Evolutionary conservation across 768 basidiomycete genomes (phyloP).

Genomic region (Trametopsis cervina): DNA sequence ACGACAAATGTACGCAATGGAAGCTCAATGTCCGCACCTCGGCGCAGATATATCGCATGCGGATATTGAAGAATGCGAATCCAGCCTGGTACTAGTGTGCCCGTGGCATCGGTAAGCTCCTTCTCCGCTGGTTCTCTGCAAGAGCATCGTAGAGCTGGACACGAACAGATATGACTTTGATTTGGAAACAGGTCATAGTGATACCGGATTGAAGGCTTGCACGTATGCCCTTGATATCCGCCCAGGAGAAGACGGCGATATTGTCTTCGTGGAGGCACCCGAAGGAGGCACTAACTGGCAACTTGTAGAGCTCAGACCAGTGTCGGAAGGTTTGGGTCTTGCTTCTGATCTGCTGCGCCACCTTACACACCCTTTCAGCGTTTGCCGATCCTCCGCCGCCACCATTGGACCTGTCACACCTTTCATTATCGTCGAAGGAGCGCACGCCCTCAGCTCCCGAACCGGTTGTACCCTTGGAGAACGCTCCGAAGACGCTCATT

Average conservation of each 20-base stretch:
- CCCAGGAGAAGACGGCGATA: conserved; percentile 29
- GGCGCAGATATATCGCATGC: conserved; percentile 78
- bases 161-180: conserved; percentile 66
- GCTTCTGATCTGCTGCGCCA: neutral
- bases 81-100: conserved; percentile 57
- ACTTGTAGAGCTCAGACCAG: conserved; percentile 60
- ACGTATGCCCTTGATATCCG: conserved; percentile 54
- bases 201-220: conserved; percentile 63
- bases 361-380: conserved; percentile 26
- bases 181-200: conserved; percentile 60
- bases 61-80: conserved; percentile 65
- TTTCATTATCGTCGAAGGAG: conserved; percentile 14
- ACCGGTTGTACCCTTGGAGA: conserved; percentile 38
- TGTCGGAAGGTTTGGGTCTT: conserved; percentile 53
- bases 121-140: neutral
- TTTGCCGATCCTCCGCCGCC: conserved; percentile 63
- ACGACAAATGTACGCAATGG: conserved; percentile 67
- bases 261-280: conserved; percentile 57
- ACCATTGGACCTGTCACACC: conserved; percentile 19
- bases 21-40: conserved; percentile 73
- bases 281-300: conserved; percentile 47
- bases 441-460: conserved; percentile 23
- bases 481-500: conserved; percentile 61
- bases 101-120: conserved; percentile 61
- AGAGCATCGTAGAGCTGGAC: neutral